Percentiles rank a stretch among this genome's conserved stretches.
Evolutionary conservation across 169 alveolate genomes (phyloP).

Genomic region (Hepatocystis sp.): DNA sequence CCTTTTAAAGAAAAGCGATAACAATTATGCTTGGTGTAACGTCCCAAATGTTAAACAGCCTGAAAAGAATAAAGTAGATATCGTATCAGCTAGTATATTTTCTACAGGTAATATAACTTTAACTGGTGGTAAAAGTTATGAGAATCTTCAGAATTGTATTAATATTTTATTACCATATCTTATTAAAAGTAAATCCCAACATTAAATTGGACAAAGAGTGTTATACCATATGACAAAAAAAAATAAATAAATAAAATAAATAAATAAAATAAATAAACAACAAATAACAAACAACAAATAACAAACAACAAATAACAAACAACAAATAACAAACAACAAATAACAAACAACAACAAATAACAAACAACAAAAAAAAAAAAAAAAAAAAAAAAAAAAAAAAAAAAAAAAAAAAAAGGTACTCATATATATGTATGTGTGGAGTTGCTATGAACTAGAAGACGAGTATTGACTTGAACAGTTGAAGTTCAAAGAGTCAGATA

Average conservation of each 20-base stretch:
- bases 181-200: constrained; percentile 62
- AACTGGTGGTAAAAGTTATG: constrained; percentile 82
- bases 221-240: too few relatives aligned
- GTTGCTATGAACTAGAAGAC: constrained; percentile 13
- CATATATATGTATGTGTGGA: not conserved
- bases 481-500: constrained; percentile 9
- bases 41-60: not conserved
- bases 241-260: too few relatives aligned
- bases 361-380: too few relatives aligned
- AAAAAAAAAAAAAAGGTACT: too few relatives aligned
- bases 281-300: too few relatives aligned
- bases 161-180: constrained; percentile 52
- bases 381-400: too few relatives aligned
- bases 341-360: too few relatives aligned
- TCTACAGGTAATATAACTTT: constrained; percentile 85
- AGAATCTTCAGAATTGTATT: constrained; percentile 51
- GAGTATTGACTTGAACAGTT: constrained; percentile 29
- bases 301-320: too few relatives aligned
- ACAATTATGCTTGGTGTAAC: constrained; percentile 41
- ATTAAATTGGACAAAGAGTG: constrained; percentile 6
- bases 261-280: too few relatives aligned
- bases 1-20: constrained; percentile 35
- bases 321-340: too few relatives aligned
- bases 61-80: constrained; percentile 76
- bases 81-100: constrained; percentile 81